Base-by-base conservation (phyloP, 805 yeast species). In the Lipomyces kockii region DNA sequence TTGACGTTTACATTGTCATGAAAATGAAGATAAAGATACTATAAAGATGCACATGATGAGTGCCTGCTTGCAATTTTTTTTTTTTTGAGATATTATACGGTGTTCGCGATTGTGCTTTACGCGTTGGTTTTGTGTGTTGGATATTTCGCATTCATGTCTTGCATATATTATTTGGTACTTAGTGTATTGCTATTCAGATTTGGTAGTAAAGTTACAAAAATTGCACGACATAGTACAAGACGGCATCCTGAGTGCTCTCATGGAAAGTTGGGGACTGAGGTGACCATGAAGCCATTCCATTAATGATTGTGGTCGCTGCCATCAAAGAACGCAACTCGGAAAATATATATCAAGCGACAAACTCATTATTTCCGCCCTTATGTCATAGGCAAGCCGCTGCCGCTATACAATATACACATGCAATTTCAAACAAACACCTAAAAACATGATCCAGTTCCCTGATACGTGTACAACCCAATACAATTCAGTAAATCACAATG, bases 11-110 rank as follows among this genome's bases (percentile, higher is more conserved):
- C 55, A 27, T 65, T 52, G 57, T 60, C 22, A 60, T 61, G 58
- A 64, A 61, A 61, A 58, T 64, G 43, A 64, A 64, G 59, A 37
- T 64, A 53, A 64, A 64, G 59, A 14, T 55, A 20, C 11, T 37
- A 17, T 64, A 58, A 64, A 43, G n/a, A 43, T 17, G 49, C 49
- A 43, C 20, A 17, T 11, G 7, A 4, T 43, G 20, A 43, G 20
- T 17, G 49, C 17, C 17, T 37, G 39, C 4, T 37, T 9, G n/a
- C 7, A 17, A 14, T 14, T 39, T 39, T 39, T n/a, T n/a, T 43
- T 14, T 43, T 43, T 17, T 39, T 43, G n/a, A 35, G 39, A 14
- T 37, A 9, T 6, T 29, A 29, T 29, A 29, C 43, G 43, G 43
- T 37, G 43, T 12, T 37, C 17, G n/a, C n/a, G 17, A 2, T 37